Evolutionary conservation across 441 rosid genomes (phyloP).

Genomic region (Theobroma grandiflorum): DNA sequence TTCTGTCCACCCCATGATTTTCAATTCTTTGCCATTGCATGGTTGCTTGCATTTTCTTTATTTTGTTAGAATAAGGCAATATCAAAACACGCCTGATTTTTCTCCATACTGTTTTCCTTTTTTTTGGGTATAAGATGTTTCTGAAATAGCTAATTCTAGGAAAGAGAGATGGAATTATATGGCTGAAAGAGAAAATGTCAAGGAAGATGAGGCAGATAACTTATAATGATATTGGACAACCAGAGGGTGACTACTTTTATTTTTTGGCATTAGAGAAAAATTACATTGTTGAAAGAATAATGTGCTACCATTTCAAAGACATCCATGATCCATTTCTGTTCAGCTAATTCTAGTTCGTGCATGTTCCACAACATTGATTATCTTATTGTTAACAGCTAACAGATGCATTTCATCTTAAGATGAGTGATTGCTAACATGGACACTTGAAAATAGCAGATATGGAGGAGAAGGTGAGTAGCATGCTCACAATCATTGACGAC

Average conservation of each 20-base stretch:
- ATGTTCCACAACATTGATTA: neutral
- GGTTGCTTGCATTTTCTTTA: neutral
- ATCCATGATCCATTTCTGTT: neutral
- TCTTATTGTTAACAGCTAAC: neutral
- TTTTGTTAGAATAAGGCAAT: neutral
- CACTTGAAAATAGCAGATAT: constrained; percentile 57
- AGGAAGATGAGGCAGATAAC: neutral
- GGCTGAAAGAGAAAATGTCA: neutral
- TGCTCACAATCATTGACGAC: constrained; percentile 76
- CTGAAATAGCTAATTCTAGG: neutral
- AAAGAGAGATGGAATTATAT: neutral
- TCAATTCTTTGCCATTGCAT: neutral
- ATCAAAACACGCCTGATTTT: no score
- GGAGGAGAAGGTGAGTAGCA: constrained; percentile 72
- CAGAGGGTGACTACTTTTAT: neutral
- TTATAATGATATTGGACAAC: neutral
- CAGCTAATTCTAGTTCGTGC: neutral
- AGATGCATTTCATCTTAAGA: neutral
- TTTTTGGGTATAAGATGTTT: neutral
- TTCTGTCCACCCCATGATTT: neutral
- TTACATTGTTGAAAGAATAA: neutral
- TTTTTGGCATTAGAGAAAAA: neutral
- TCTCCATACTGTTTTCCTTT: neutral
- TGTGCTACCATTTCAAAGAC: neutral
- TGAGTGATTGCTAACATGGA: neutral